Conservation (phyloP, 108 stramenopile species). For the Seminavis robusta region DNA sequence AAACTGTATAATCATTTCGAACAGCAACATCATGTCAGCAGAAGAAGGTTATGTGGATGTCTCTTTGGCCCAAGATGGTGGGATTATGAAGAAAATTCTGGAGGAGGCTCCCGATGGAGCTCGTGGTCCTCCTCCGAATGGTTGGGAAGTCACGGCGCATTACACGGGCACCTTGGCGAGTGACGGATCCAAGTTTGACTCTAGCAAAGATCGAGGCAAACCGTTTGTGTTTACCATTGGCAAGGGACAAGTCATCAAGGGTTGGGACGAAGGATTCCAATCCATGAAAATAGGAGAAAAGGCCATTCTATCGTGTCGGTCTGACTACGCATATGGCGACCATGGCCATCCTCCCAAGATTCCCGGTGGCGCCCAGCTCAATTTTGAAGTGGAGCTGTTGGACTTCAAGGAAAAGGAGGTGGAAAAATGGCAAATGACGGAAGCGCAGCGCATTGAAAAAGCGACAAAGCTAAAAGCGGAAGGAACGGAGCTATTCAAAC, state of each 20-base stretch:
- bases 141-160: slow-evolving; percentile 82
- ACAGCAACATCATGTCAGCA: slow-evolving; percentile 27
- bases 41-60: slow-evolving; percentile 52
- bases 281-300: slow-evolving; percentile 89
- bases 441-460: slow-evolving; percentile 73
- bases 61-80: slow-evolving; percentile 82
- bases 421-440: slow-evolving; percentile 81
- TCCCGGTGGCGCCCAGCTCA: slow-evolving; percentile 76
- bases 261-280: slow-evolving; percentile 93
- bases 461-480: slow-evolving; percentile 81
- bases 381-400: slow-evolving; percentile 96
- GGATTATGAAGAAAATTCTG: slow-evolving; percentile 80
- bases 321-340: slow-evolving; percentile 93
- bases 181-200: slow-evolving; percentile 90
- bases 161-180: slow-evolving; percentile 84
- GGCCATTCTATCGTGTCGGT: slow-evolving; percentile 61
- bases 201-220: slow-evolving; percentile 78
- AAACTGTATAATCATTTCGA: too few relatives aligned
- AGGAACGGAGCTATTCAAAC: slow-evolving; percentile 81
- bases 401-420: slow-evolving; percentile 83
- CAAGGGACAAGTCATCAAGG: slow-evolving; percentile 91
- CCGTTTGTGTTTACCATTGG: slow-evolving; percentile 96
- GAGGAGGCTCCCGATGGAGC: slow-evolving; percentile 71
- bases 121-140: slow-evolving; percentile 68
- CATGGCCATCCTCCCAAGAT: slow-evolving; percentile 87